A percentile compares a stretch with the other conserved stretches of the same genome.
phyloP scores from a whole-genome alignment of 768 basidiomycete species.

The Mycena polygramma region DNA sequence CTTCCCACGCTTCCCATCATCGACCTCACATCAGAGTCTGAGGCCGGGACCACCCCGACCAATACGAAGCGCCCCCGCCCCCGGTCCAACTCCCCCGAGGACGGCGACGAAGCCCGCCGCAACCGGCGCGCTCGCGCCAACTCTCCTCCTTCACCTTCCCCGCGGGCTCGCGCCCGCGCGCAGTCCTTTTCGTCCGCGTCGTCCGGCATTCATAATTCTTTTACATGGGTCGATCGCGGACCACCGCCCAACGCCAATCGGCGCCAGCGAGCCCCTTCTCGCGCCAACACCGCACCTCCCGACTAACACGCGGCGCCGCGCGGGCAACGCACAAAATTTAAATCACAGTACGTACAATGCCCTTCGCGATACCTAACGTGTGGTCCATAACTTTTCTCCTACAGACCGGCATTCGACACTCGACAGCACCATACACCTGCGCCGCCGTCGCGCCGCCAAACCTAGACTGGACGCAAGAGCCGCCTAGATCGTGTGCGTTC shows the following conservation, averaged over 20 bases:
- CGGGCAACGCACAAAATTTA: constrained; percentile 30
- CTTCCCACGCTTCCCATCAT: constrained; percentile 36
- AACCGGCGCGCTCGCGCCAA: constrained; percentile 25
- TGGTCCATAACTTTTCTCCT: not conserved
- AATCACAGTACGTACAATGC: constrained; percentile 8
- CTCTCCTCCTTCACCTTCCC: constrained; percentile 28
- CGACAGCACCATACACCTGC: constrained; percentile 37
- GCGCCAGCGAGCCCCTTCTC: constrained; percentile 31
- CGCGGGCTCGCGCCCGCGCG: constrained; percentile 30
- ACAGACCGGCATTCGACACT: constrained; percentile 33
- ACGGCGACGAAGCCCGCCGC: constrained; percentile 30
- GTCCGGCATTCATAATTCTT: constrained; percentile 35
- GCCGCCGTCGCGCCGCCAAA: constrained; percentile 31
- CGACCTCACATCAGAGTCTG: constrained; percentile 28
- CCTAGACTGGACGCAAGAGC: constrained; percentile 34
- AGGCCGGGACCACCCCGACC: constrained; percentile 34
- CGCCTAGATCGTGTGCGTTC: constrained; percentile 33
- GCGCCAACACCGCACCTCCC: constrained; percentile 38
- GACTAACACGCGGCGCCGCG: constrained; percentile 30
- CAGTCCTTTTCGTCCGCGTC: constrained; percentile 38
- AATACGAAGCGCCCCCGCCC: constrained; percentile 38
- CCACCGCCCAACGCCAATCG: constrained; percentile 28
- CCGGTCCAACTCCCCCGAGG: constrained; percentile 29
- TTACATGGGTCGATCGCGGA: constrained; percentile 37
- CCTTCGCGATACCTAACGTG: not conserved